Conservation (phyloP, 176 grass and related monocot species). For the Cenchrus purpureus region DNA sequence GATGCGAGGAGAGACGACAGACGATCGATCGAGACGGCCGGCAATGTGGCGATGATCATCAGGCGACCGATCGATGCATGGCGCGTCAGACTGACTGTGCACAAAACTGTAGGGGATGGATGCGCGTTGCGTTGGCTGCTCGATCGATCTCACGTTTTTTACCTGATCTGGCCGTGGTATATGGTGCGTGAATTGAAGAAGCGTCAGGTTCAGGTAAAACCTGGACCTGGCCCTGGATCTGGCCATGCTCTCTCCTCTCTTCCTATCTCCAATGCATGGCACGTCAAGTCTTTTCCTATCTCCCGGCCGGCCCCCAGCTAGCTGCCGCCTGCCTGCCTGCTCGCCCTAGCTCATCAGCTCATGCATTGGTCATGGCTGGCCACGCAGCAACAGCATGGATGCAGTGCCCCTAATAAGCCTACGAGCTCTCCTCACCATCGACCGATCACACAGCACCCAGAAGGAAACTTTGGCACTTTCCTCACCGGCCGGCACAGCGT, state of each 20-base stretch:
- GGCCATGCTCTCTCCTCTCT: not conserved
- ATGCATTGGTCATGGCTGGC: not conserved
- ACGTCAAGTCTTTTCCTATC: slow-evolving; percentile 52
- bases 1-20: too few species aligned
- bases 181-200: not conserved
- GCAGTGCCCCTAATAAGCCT: not conserved
- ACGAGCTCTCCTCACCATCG: not conserved
- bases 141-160: slow-evolving; percentile 8
- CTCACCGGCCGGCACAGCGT: slow-evolving; percentile 34
- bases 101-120: not conserved
- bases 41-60: not conserved
- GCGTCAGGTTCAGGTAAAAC: slow-evolving; percentile 26
- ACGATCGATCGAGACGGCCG: too few species aligned
- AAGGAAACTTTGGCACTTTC: slow-evolving; percentile 63
- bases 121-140: not conserved
- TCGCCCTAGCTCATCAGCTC: not conserved
- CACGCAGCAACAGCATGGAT: slow-evolving; percentile 30
- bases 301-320: not conserved
- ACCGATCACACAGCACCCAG: slow-evolving; percentile 47
- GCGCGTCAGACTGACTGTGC: not conserved
- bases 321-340: not conserved
- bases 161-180: slow-evolving; percentile 29
- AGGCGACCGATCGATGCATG: not conserved
- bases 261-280: slow-evolving; percentile 43
- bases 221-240: slow-evolving; percentile 36